Conservation (phyloP, 202 grass and related monocot genomes). For the Zizania palustris region DNA sequence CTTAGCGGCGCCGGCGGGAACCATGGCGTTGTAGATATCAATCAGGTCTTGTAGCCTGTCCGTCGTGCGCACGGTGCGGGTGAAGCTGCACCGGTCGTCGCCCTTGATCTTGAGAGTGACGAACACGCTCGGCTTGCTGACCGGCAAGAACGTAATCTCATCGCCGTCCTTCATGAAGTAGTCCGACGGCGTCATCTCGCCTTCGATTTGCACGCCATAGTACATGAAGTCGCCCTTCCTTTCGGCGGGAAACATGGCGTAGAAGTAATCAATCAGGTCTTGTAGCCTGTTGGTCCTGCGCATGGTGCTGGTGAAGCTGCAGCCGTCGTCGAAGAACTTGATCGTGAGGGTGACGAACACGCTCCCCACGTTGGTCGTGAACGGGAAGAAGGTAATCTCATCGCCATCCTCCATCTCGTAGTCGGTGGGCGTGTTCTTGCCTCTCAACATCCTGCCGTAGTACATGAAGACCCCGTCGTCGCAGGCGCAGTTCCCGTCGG, state of each 20-base stretch:
- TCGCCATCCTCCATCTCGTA: neutral
- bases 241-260: too few species aligned
- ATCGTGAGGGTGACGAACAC: neutral
- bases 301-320: too few species aligned
- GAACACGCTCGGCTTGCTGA: neutral
- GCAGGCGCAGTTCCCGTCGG: neutral
- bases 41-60: neutral
- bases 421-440: neutral
- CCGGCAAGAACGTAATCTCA: neutral
- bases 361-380: neutral
- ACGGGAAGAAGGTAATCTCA: neutral
- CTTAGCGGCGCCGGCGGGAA: neutral
- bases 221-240: too few species aligned
- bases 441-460: fast-evolving
- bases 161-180: neutral
- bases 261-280: too few species aligned
- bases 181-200: too few species aligned
- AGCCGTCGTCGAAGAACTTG: neutral
- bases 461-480: too few species aligned
- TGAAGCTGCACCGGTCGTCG: neutral
- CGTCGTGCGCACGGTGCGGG: neutral
- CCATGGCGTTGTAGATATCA: neutral
- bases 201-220: too few species aligned
- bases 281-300: too few species aligned
- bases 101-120: neutral